A percentile compares a stretch with the other conserved stretches of the same genome.
Evolutionary conservation across 2,329 filamentous ascomycete genomes (phyloP).

Genomic region (Talaromyces atroroseus): DNA sequence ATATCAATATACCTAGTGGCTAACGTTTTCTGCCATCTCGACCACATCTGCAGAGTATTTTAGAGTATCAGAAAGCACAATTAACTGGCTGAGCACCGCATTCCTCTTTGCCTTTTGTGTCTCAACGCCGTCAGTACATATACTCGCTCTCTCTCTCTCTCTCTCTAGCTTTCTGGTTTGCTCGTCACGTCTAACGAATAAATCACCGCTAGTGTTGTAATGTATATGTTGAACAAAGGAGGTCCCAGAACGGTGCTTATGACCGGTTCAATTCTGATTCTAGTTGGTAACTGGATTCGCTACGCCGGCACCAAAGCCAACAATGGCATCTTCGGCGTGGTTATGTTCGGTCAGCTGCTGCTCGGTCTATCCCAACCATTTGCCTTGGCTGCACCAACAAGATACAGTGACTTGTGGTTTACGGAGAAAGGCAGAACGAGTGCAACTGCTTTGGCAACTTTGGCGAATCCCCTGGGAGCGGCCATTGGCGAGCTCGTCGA

Average conservation of each 20-base stretch:
- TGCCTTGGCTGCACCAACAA: constrained; percentile 78
- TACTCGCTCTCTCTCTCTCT: neutral
- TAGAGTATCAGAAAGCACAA: constrained; percentile 62
- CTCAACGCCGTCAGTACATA: constrained; percentile 56
- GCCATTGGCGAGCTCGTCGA: constrained; percentile 83
- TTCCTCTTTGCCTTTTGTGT: constrained; percentile 81
- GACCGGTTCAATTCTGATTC: constrained; percentile 63
- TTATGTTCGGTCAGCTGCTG: constrained; percentile 88
- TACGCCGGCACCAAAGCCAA: constrained; percentile 62
- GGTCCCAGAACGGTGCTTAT: constrained; percentile 77
- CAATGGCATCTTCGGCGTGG: constrained; percentile 64
- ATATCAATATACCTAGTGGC: constrained; percentile 59
- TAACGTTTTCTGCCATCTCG: constrained; percentile 83
- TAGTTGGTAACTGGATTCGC: constrained; percentile 86
- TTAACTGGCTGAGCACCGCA: constrained; percentile 89
- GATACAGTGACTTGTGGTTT: constrained; percentile 95
- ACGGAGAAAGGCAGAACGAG: constrained; percentile 75
- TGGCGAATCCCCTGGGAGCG: constrained; percentile 86
- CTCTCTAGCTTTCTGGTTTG: neutral
- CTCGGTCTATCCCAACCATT: constrained; percentile 89
- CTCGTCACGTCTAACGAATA: neutral
- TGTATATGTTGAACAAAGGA: constrained; percentile 69
- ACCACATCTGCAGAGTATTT: constrained; percentile 71
- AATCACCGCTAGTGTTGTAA: constrained; percentile 45
- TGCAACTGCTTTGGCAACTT: constrained; percentile 75